Percentiles rank a stretch among this genome's conserved stretches.
Conservation (phyloP, 2,329 filamentous ascomycete genomes). For the Arthrobotrys conoides region DNA sequence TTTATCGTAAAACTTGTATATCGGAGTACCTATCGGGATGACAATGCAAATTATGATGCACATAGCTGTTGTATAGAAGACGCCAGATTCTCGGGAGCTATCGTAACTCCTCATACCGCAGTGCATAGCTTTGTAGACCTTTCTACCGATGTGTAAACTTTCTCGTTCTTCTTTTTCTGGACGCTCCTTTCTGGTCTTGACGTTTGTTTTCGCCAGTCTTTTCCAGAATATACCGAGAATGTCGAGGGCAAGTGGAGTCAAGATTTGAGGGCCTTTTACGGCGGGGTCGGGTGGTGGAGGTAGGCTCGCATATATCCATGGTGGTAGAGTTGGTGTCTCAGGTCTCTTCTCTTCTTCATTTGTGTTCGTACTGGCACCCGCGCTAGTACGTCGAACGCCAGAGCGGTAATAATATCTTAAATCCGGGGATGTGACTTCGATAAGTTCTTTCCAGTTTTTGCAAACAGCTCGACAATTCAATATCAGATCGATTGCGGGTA, state of each 20-base stretch:
- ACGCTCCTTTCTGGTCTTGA: neutral
- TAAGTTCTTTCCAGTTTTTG: conserved; percentile 31
- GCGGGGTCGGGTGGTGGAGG: neutral
- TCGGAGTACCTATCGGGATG: neutral
- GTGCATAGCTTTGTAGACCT: neutral
- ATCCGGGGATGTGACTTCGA: conserved; percentile 23
- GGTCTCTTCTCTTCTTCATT: neutral
- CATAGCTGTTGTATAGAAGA: neutral
- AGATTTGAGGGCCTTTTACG: neutral
- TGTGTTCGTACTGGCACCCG: neutral
- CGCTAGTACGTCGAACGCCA: neutral
- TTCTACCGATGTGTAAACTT: neutral
- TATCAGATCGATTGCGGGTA: conserved; percentile 33
- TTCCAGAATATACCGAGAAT: conserved; percentile 20
- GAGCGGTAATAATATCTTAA: conserved; percentile 34
- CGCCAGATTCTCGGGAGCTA: neutral
- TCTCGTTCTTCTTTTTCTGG: neutral
- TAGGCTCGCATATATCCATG: neutral
- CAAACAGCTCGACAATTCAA: conserved; percentile 32
- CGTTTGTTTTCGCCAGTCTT: neutral
- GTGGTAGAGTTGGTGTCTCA: neutral
- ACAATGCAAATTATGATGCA: neutral
- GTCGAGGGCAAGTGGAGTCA: neutral
- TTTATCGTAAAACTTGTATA: neutral
- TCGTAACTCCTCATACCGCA: neutral